Evolutionary conservation across 306 rosid genomes (phyloP).

Genomic region (Cucumis sativus): Cucumber_9930_V3 NC_026657.2:13006501-13007000

Average conservation of each 20-base stretch:
- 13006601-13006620: conserved; percentile 39
- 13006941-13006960: background rate
- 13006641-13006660: conserved; percentile 38
- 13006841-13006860: conserved; percentile 42
- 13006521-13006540: conserved; percentile 20
- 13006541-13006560: conserved; percentile 48
- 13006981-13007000: background rate
- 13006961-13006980: background rate
- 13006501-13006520: conserved; percentile 41
- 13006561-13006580: conserved; percentile 37
- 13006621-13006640: conserved; percentile 61
- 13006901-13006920: background rate
- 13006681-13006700: conserved; percentile 57
- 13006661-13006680: conserved; percentile 35
- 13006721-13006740: conserved; percentile 34
- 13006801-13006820: conserved; percentile 49
- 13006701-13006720: conserved; percentile 48
- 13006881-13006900: background rate
- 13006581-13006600: conserved; percentile 71
- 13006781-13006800: conserved; percentile 93
- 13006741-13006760: conserved; percentile 65
- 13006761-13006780: conserved; percentile 49
- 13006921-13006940: background rate
- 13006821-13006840: conserved; percentile 43
- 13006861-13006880: background rate